phyloP scores from a whole-genome alignment of 495 filamentous ascomycete genomes.

The Aspergillus carlsbadensis region DNA sequence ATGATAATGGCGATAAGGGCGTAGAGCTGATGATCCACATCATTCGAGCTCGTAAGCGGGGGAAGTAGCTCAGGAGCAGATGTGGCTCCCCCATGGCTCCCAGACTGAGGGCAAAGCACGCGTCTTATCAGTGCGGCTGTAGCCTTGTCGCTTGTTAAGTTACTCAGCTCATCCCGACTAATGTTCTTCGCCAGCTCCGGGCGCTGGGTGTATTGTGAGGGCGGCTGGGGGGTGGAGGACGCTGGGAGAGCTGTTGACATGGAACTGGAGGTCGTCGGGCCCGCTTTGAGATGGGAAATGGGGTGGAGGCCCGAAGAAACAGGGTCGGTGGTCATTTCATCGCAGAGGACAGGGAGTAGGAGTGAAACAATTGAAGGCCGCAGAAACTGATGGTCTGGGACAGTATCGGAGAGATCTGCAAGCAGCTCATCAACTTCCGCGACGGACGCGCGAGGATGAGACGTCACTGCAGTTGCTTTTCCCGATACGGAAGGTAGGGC shows the following conservation, averaged over 20 bases:
- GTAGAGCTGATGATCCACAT: slow-evolving; percentile 89
- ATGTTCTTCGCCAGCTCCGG: slow-evolving; percentile 27
- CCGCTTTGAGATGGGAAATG: slow-evolving; percentile 50
- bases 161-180: slow-evolving; percentile 30
- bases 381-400: background rate
- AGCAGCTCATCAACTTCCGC: slow-evolving; percentile 2
- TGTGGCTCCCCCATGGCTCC: slow-evolving; percentile 34
- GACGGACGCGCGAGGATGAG: slow-evolving; percentile 15
- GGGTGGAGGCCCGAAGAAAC: slow-evolving; percentile 43
- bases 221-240: slow-evolving; percentile 27
- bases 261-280: slow-evolving; percentile 48
- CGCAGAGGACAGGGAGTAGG: slow-evolving; percentile 11
- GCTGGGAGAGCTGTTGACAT: slow-evolving; percentile 34
- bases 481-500: slow-evolving; percentile 34
- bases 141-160: slow-evolving; percentile 52
- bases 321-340: slow-evolving; percentile 46
- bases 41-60: slow-evolving; percentile 88
- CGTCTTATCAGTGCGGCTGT: slow-evolving; percentile 62
- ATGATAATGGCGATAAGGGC: slow-evolving; percentile 85
- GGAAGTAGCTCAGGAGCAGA: slow-evolving; percentile 68
- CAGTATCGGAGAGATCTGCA: slow-evolving; percentile 6
- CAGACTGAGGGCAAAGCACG: slow-evolving; percentile 59
- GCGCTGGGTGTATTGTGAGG: slow-evolving; percentile 34
- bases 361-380: slow-evolving; percentile 1
- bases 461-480: slow-evolving; percentile 10